Base-by-base conservation (phyloP, 495 filamentous ascomycete species). In the Cercophora newfieldiana region DNA sequence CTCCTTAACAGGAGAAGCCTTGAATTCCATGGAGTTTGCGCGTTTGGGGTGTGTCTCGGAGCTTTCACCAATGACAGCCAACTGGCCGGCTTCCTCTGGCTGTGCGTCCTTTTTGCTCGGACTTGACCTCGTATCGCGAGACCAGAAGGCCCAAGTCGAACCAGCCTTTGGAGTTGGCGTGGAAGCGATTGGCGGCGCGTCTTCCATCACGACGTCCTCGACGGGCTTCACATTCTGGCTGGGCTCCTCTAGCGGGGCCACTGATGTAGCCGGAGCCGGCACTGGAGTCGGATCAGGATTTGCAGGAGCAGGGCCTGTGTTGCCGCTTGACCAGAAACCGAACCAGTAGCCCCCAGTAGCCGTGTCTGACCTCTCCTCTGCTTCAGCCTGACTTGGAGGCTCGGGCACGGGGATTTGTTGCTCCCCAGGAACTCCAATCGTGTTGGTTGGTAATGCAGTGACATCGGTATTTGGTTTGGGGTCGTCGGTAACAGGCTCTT, bases 121-220 rank as follows among this genome's bases (percentile, higher is more conserved):
- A 59, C 71, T 79, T 22, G 74, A 67, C 8, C 85, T 70, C 21
- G 82, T 76, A 19, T 91, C 90, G 61, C 85, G 87, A 7, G 90
- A 92, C 90, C 90, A 96, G 67, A 96, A 96, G 0, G 89, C 91
- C 92, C 92, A 96, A 1, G 88, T 90, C 7, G 90, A 90, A 21
- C 89, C 83, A 65, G 82, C 86, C 30, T 74, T 77, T 21, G 75
- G 73, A 22, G 53, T 68, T 18, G 76, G 75, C 50, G 68, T 60
- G 21, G 74, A 54, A 8, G 59, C 56, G 51, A 66, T 61, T 10
- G 74, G 65, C 19, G 77, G 77, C 37, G 72, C 75, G 56, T 82
- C 77, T 33, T 78, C 67, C 74, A 82, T 80, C 2, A 73, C 66
- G 26, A 71, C 71, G 57, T 78, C 75, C 58, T 74, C 71, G 7